Evolutionary conservation across 495 filamentous ascomycete species (phyloP).

Genomic region (Xylaria acuta): DNA sequence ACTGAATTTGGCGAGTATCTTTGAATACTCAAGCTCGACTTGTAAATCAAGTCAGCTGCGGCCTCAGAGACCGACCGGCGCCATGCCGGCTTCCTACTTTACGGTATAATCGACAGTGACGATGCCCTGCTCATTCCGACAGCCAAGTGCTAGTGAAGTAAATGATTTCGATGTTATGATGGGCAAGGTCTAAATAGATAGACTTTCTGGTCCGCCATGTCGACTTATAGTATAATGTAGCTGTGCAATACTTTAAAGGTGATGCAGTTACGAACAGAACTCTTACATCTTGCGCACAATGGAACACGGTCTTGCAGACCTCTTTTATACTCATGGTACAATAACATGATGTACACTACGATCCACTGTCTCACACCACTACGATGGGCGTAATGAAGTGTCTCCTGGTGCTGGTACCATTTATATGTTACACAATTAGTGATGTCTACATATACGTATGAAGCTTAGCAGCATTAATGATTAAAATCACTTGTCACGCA

Average conservation of each 20-base stretch:
- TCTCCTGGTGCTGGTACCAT: neutral
- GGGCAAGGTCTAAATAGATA: neutral
- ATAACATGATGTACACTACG: neutral
- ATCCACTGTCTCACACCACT: neutral
- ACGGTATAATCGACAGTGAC: constrained; percentile 35
- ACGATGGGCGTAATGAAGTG: neutral
- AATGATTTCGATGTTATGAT: neutral
- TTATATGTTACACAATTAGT: neutral
- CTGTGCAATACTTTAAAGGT: neutral
- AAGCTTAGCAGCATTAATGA: neutral
- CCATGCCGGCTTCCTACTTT: constrained; percentile 58
- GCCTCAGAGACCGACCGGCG: constrained; percentile 70
- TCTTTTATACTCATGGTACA: neutral
- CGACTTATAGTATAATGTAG: neutral
- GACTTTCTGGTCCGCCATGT: neutral
- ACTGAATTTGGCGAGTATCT: constrained; percentile 46
- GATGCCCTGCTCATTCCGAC: constrained; percentile 18
- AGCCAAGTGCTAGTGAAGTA: constrained; percentile 2
- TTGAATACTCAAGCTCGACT: constrained; percentile 52
- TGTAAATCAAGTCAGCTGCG: constrained; percentile 57
- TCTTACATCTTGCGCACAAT: neutral
- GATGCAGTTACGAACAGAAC: neutral
- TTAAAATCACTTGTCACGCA: neutral
- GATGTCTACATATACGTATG: neutral
- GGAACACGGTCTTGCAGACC: neutral